phyloP scores from a whole-genome alignment of 2,329 filamentous ascomycete genomes.

The Trichoderma lentiforme region DNA sequence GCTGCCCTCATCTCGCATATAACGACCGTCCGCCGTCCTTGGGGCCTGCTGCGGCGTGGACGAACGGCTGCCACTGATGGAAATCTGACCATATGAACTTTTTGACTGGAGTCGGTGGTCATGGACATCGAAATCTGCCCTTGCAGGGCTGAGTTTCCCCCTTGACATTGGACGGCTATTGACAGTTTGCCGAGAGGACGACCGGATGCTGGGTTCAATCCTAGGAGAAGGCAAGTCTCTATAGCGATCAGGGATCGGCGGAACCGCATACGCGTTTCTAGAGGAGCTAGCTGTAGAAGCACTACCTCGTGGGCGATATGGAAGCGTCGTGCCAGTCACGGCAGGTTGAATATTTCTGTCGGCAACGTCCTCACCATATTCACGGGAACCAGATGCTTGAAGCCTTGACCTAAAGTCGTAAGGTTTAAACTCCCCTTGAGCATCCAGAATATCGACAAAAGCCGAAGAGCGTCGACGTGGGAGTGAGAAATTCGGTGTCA shows the following conservation, averaged over 20 bases:
- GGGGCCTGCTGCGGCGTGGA: conserved; percentile 3
- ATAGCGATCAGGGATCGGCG: background rate
- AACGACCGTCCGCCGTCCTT: conserved; percentile 11
- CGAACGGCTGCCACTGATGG: background rate
- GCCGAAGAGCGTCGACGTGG: conserved; percentile 4
- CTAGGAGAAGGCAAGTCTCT: background rate
- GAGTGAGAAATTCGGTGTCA: background rate
- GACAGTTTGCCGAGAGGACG: background rate
- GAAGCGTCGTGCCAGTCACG: background rate
- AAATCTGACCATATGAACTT: conserved; percentile 14
- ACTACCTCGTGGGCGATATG: conserved; percentile 9
- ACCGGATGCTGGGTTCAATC: background rate
- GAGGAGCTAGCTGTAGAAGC: conserved; percentile 6
- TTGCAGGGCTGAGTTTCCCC: background rate
- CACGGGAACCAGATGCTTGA: conserved; percentile 47
- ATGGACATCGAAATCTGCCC: background rate
- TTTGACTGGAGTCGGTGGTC: background rate
- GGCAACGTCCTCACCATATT: conserved; percentile 64
- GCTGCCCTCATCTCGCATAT: conserved; percentile 13
- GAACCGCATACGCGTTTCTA: background rate
- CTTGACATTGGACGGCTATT: background rate
- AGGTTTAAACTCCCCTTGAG: conserved; percentile 50
- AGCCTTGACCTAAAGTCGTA: conserved; percentile 48
- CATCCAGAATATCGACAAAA: conserved; percentile 55
- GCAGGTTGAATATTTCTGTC: conserved; percentile 50